Percentiles rank a stretch among this genome's conserved stretches.
Evolutionary conservation across 352 stramenopile species (phyloP).

Genomic region (Thalassiosira ordinaria): DNA sequence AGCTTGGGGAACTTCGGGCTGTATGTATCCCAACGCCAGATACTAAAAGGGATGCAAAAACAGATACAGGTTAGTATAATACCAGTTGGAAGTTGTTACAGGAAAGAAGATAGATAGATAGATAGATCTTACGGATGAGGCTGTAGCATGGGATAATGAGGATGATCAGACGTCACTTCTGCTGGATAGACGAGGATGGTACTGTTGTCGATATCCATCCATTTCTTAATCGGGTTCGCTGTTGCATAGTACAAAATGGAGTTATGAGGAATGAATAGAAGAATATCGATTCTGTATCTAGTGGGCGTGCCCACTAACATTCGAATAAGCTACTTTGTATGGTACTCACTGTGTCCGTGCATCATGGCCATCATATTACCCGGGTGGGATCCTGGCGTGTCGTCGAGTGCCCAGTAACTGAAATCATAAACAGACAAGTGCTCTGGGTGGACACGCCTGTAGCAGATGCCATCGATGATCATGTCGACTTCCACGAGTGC

Average conservation of each 20-base stretch:
- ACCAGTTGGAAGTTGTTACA: too few species aligned
- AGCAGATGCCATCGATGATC: conserved; percentile 51
- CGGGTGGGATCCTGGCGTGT: conserved; percentile 64
- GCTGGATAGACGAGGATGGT: conserved; percentile 51
- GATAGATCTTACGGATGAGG: too few species aligned
- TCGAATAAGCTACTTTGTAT: too few species aligned
- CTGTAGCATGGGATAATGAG: too few species aligned
- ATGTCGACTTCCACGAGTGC: conserved; percentile 48
- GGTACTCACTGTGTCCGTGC: conserved; percentile 36
- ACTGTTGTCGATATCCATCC: conserved; percentile 50
- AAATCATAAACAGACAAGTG: conserved; percentile 69
- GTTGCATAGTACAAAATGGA: too few species aligned
- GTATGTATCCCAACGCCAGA: conserved; percentile 53
- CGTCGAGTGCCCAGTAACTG: conserved; percentile 63
- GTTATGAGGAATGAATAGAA: too few species aligned
- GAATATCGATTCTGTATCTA: too few species aligned
- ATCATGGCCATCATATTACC: conserved; percentile 65
- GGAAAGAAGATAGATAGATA: too few species aligned
- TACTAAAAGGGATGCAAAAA: too few species aligned
- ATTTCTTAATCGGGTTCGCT: conserved; percentile 70
- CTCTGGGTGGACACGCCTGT: conserved; percentile 65
- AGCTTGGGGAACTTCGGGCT: conserved; percentile 48
- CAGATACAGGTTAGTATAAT: too few species aligned
- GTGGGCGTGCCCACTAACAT: too few species aligned
- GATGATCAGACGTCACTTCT: not conserved